These are phyloP conservation scores for Boletus rubroflammeus DNA, from an alignment of 768 basidiomycete genomes.

Conservation along the genomic window DNA sequence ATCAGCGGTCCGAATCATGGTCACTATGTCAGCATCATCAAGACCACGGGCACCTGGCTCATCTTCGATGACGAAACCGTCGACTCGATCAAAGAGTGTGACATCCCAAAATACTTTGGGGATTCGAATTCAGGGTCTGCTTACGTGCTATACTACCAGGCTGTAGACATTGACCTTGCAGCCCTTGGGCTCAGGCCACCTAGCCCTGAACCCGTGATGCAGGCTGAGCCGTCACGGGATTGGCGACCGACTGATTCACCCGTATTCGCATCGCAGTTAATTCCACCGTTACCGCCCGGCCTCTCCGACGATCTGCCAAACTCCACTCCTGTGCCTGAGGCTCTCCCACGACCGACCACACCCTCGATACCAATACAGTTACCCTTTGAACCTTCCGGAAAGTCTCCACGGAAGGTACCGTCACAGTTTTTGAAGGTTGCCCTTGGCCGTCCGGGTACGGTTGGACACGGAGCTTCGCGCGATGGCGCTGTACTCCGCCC, in stretches of 20 bases:
- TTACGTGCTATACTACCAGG: conserved; percentile 97
- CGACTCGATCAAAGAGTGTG: conserved; percentile 79
- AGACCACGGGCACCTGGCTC: conserved; percentile 80
- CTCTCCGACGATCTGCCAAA: conserved; percentile 28
- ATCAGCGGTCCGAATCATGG: conserved; percentile 95
- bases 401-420: conserved; percentile 24
- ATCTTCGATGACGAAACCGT: conserved; percentile 96
- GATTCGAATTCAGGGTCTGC: conserved; percentile 85
- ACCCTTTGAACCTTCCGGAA: conserved; percentile 10
- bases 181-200: conserved; percentile 58
- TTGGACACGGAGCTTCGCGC: conserved; percentile 14
- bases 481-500: conserved; percentile 20
- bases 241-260: conserved; percentile 26
- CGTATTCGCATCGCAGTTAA: conserved; percentile 17
- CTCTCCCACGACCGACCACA: conserved; percentile 14
- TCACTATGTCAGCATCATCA: conserved; percentile 95
- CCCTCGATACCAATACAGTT: conserved; percentile 22
- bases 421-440: conserved; percentile 18
- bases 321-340: conserved; percentile 14
- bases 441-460: conserved; percentile 13
- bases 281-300: conserved; percentile 37
- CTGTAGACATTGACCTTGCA: conserved; percentile 76
- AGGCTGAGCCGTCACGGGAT: conserved; percentile 12
- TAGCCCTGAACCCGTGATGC: conserved; percentile 21
- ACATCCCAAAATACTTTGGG: conserved; percentile 93